These are phyloP conservation scores for Alternaria solani DNA, from an alignment of 2,329 filamentous ascomycete genomes.

Conservation along the genomic window DNA sequence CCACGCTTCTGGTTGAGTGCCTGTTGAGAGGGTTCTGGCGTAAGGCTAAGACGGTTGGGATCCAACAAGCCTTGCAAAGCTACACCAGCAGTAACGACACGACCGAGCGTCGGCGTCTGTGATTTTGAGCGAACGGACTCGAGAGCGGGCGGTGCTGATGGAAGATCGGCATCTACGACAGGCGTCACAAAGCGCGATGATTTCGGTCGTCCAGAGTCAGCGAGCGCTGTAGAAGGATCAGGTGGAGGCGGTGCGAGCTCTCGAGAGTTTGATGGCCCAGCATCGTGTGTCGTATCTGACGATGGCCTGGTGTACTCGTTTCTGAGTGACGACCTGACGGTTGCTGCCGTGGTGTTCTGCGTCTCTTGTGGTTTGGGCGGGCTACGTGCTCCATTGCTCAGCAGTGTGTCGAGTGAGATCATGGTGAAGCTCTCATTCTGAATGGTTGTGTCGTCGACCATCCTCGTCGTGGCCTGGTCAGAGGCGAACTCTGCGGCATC, in stretches of 20 bases:
- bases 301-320: slow-evolving; percentile 23
- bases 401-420: slow-evolving; percentile 58
- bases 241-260: slow-evolving; percentile 19
- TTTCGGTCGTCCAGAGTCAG: slow-evolving; percentile 23
- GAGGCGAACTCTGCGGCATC: slow-evolving; percentile 37
- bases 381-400: slow-evolving; percentile 40
- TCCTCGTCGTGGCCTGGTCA: slow-evolving; percentile 44
- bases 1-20: slow-evolving; percentile 32
- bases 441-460: slow-evolving; percentile 56
- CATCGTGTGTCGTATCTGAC: not conserved
- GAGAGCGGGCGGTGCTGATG: slow-evolving; percentile 43
- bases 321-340: slow-evolving; percentile 21
- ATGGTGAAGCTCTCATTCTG: slow-evolving; percentile 62
- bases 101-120: slow-evolving; percentile 44
- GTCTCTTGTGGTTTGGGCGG: slow-evolving; percentile 27
- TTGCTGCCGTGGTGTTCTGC: slow-evolving; percentile 11
- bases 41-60: slow-evolving; percentile 38
- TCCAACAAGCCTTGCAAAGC: slow-evolving; percentile 50
- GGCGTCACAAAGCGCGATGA: slow-evolving; percentile 40
- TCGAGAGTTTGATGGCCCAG: not conserved
- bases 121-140: slow-evolving; percentile 32
- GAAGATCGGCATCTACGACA: slow-evolving; percentile 34
- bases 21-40: slow-evolving; percentile 37
- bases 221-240: slow-evolving; percentile 8
- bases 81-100: slow-evolving; percentile 50